Evolutionary conservation across 371 early-diverging fungal genomes (phyloP), one percentile per base, ranked within the genome.

Genomic region (Nematocida minor): DNA sequence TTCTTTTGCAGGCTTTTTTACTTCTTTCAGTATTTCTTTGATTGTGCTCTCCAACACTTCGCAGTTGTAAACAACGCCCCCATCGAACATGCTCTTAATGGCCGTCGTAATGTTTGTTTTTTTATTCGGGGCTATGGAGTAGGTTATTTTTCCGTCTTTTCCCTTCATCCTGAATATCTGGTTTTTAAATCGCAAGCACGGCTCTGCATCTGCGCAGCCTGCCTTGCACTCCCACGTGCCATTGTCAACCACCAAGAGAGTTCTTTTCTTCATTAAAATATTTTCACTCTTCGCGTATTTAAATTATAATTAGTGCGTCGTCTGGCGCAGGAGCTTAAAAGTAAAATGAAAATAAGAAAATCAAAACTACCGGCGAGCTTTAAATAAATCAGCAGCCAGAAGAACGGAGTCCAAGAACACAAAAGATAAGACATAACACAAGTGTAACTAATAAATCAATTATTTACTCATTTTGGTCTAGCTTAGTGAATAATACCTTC

Each of bases 201-300:
- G 71, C 2, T 20, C 22, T 2, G 54, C 32, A 18, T 51, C 64
- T 25, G 20, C 4, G 32, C 66, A 79, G 14, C 86, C 86, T 41
- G 84, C 84, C 49, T 81, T 83, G 36, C 81, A 55, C 47, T 80
- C 82, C 69, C 57, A 84, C 9, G 79, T 66, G 22, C 85, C 85
- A 69, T 85, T 85, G 68, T 86, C 84, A 31, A 86, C 83, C 9
- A 55, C 69, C 44, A 69, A 57, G 27, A 57, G 57, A 14, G 38
- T 42, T 22, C 31, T 42, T 44, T 53, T 53, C 18, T n/a, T 25
- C 7, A 18, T 22, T 55, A 62, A 62, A 62, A 42, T 62, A 62
- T 62, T 62, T 62, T 40, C 32, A 41, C 6, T 42, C n/a, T 36
- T 20, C 34, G 27, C 34, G 16, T 31, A 27, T 16, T 42, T 62